phyloP scores from a whole-genome alignment of 305 asterid genomes.

The Fraxinus floribunda region DNA sequence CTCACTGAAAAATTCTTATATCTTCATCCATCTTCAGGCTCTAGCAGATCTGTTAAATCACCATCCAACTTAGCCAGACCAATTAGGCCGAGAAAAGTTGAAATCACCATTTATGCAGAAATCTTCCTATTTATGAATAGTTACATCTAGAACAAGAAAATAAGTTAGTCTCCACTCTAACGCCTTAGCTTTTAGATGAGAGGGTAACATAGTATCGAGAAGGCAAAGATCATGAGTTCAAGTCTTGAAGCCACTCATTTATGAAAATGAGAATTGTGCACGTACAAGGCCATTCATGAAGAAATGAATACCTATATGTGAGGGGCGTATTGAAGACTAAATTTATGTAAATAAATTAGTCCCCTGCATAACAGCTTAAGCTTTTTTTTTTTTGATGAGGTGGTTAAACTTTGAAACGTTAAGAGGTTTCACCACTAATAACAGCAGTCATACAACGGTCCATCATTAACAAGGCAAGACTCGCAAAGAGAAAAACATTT shows the following conservation, averaged over 20 bases:
- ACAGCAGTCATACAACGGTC: not conserved
- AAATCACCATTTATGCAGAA: not conserved
- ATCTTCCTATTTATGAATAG: not conserved
- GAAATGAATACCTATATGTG: not conserved
- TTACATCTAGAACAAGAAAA: not conserved
- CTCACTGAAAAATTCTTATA: not conserved
- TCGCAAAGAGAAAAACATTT: not conserved
- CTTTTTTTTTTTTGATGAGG: not conserved
- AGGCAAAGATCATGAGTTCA: not conserved
- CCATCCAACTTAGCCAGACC: not conserved
- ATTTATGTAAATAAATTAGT: not conserved
- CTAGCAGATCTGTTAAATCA: not conserved
- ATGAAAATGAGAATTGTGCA: not conserved
- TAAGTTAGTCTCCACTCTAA: not conserved
- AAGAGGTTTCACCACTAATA: not conserved
- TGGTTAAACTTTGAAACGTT: not conserved
- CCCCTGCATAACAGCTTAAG: not conserved
- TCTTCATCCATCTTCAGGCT: constrained; percentile 8
- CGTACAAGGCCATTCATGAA: not conserved
- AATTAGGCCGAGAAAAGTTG: not conserved
- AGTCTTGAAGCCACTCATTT: not conserved
- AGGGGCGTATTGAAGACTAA: not conserved
- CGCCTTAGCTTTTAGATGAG: not conserved
- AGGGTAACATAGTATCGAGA: not conserved
- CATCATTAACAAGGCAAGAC: not conserved